These are phyloP conservation scores for Sclerotiophoma versabilis DNA, from an alignment of 2,329 filamentous ascomycete species.

Conservation along the genomic window DNA sequence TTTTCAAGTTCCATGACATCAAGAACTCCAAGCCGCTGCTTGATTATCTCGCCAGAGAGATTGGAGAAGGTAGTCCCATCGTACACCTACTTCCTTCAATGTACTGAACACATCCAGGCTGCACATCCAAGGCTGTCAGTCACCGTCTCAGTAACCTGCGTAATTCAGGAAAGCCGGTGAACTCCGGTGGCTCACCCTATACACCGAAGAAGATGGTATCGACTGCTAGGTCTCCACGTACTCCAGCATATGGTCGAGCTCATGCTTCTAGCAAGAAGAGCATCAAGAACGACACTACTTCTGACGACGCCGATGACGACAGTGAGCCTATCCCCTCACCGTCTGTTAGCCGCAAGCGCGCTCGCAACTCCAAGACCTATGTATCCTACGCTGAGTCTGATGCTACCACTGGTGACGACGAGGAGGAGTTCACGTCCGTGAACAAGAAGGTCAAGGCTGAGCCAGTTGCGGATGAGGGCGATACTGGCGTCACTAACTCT, in stretches of 20 bases:
- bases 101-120: constrained; percentile 18
- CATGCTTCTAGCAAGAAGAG: neutral
- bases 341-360: neutral
- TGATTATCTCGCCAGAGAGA: neutral
- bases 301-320: neutral
- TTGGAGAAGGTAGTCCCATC: neutral
- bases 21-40: neutral
- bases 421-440: neutral
- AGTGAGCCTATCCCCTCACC: neutral
- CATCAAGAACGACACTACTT: neutral
- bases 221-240: neutral
- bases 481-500: no score
- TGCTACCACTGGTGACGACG: neutral
- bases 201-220: neutral
- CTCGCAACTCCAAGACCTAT: neutral
- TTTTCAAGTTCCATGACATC: constrained; percentile 11
- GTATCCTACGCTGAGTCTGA: constrained; percentile 1
- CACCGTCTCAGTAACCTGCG: constrained; percentile 33
- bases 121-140: constrained; percentile 36
- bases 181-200: neutral
- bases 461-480: neutral
- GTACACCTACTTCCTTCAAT: neutral
- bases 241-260: neutral
- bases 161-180: constrained; percentile 4
- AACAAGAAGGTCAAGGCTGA: constrained; percentile 9